These are phyloP conservation scores for Dichotomopilus funicola DNA, from an alignment of 2,329 filamentous ascomycete species.

Conservation along the genomic window DNA sequence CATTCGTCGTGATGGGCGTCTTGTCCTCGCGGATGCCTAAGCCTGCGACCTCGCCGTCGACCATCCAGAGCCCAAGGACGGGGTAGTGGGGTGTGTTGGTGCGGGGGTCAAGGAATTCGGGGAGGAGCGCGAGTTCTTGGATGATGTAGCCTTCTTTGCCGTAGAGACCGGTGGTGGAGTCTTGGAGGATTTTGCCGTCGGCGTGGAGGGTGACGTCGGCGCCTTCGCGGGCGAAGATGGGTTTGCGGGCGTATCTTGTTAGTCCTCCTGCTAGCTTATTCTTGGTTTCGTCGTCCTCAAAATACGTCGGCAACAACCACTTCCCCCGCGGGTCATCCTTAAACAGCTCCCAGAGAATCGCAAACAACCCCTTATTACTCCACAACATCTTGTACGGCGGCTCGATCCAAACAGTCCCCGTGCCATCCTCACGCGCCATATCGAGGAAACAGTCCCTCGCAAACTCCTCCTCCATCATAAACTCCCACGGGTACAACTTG, in stretches of 20 bases:
- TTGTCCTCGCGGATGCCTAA: conserved; percentile 1
- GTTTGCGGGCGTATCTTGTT: background rate
- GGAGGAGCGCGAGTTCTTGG: background rate
- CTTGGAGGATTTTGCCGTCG: background rate
- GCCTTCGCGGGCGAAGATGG: conserved; percentile 1
- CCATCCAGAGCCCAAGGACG: background rate
- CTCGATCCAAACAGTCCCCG: background rate
- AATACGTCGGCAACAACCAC: conserved; percentile 1
- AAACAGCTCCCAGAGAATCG: background rate
- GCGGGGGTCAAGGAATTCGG: background rate
- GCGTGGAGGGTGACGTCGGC: background rate
- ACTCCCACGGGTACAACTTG: conserved; percentile 3
- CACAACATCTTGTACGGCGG: conserved; percentile 4
- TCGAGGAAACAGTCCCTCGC: background rate
- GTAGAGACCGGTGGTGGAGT: background rate
- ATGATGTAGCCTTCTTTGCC: background rate
- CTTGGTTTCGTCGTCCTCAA: background rate
- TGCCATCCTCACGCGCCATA: background rate
- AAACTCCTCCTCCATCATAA: background rate
- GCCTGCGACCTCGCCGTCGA: background rate
- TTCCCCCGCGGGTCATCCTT: background rate
- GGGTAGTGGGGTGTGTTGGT: background rate
- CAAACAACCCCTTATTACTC: conserved; percentile 1
- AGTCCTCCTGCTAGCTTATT: background rate
- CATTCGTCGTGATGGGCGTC: background rate